Percentiles rank a stretch among this genome's conserved stretches.
These are phyloP conservation scores for Neurospora sp. DNA, from an alignment of 495 filamentous ascomycete genomes.

Conservation along the genomic window DNA sequence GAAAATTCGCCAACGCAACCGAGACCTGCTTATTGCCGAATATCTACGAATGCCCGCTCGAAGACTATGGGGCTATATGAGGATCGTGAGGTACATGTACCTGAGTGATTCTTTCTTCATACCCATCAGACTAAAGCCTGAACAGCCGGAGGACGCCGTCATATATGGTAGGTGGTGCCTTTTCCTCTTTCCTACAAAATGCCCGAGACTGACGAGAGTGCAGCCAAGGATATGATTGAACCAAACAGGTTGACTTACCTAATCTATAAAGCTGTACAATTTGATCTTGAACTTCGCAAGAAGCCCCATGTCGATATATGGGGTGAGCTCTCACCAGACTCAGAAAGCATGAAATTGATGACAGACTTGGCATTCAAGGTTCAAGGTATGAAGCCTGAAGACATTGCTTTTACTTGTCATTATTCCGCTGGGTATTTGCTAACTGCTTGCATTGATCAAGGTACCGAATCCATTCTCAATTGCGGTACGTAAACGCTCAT, in stretches of 20 bases:
- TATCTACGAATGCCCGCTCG: conserved; percentile 6
- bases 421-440: background rate
- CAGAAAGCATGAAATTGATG: background rate
- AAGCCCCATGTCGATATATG: background rate
- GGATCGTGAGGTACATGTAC: background rate
- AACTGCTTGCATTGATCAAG: background rate
- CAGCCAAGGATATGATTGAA: background rate
- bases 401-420: background rate
- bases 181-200: background rate
- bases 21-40: conserved; percentile 11
- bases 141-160: background rate
- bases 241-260: background rate
- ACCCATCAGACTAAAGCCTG: background rate
- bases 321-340: background rate
- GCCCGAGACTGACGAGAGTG: background rate
- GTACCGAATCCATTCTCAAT: background rate
- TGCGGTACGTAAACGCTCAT: background rate
- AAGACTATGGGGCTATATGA: background rate
- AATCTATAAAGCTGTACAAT: background rate
- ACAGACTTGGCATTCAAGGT: background rate
- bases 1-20: conserved; percentile 10
- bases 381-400: background rate
- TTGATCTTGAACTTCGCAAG: background rate
- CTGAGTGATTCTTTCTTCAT: background rate
- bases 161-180: background rate